Conservation (phyloP, 164 flowering plant genomes). For the Nymphaea thermarum region DNA sequence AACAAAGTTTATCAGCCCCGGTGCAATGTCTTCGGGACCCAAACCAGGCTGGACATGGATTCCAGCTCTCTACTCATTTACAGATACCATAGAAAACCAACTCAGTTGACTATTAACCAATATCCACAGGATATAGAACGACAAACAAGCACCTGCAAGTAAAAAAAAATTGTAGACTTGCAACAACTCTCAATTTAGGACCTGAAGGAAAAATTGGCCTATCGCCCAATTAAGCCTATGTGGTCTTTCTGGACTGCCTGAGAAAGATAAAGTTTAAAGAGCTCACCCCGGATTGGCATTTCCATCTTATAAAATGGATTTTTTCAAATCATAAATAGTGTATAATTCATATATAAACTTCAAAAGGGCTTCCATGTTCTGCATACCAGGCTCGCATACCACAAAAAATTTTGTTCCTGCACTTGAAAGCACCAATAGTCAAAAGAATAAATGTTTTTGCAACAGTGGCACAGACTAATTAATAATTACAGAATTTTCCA, state of each 20-base stretch:
- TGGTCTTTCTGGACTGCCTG: slow-evolving; percentile 33
- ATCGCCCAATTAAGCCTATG: slow-evolving; percentile 49
- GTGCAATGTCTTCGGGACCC: no score
- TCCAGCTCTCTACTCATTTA: no score
- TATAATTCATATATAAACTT: slow-evolving; percentile 63
- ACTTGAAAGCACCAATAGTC: neutral
- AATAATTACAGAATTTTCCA: no score
- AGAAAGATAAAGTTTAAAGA: slow-evolving; percentile 52
- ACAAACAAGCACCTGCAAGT: no score
- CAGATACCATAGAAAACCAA: no score
- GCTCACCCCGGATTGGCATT: slow-evolving; percentile 88
- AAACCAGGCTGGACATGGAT: no score
- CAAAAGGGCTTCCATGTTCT: slow-evolving; percentile 59
- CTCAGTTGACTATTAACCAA: no score
- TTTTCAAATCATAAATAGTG: slow-evolving; percentile 69
- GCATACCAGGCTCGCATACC: slow-evolving; percentile 67
- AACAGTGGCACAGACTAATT: no score
- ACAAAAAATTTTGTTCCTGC: slow-evolving; percentile 43
- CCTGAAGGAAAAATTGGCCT: slow-evolving; percentile 4
- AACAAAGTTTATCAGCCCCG: no score
- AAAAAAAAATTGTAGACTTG: slow-evolving; percentile 16
- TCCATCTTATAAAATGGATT: slow-evolving; percentile 90
- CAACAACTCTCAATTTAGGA: slow-evolving; percentile 9
- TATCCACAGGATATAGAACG: no score
- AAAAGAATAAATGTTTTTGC: neutral